Evolutionary conservation across 495 filamentous ascomycete genomes (phyloP).

Genomic region (Aspergillus campestris): DNA sequence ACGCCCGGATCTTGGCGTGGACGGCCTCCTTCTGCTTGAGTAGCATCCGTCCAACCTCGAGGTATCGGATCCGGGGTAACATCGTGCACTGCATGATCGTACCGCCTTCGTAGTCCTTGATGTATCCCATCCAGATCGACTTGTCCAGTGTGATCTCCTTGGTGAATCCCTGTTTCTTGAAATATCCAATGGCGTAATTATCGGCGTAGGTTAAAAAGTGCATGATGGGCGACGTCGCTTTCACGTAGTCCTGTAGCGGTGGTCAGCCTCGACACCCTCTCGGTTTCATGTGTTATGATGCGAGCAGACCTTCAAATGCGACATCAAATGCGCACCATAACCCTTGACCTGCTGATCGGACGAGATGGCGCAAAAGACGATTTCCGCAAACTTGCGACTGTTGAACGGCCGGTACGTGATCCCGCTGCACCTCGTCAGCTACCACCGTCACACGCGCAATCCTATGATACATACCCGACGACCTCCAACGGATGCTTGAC

Average conservation of each 20-base stretch:
- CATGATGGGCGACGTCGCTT: constrained; percentile 93
- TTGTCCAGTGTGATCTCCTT: constrained; percentile 94
- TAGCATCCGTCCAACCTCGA: constrained; percentile 90
- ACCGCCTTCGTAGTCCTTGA: constrained; percentile 98
- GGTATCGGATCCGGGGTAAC: constrained; percentile 89
- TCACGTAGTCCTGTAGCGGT: constrained; percentile 70
- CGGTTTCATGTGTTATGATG: neutral
- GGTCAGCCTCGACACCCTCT: constrained; percentile 5
- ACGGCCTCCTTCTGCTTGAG: constrained; percentile 95
- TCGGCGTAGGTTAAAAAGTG: constrained; percentile 98
- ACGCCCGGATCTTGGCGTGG: constrained; percentile 86
- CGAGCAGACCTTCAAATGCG: constrained; percentile 65
- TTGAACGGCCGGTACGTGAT: constrained; percentile 97
- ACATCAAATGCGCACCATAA: constrained; percentile 97
- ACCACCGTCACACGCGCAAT: neutral
- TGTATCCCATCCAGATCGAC: constrained; percentile 97
- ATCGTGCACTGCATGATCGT: constrained; percentile 99
- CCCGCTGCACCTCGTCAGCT: constrained; percentile 45
- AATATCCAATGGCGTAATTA: constrained; percentile 98
- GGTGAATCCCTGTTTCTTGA: constrained; percentile 98
- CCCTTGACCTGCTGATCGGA: constrained; percentile 98
- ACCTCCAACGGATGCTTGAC: constrained; percentile 94
- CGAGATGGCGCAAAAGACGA: constrained; percentile 96
- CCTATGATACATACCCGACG: constrained; percentile 50
- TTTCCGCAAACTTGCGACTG: constrained; percentile 88